Evolutionary conservation across 306 rosid genomes (phyloP), one percentile per base, ranked within the genome.

Genomic region (Rubus parviflorus): DNA sequence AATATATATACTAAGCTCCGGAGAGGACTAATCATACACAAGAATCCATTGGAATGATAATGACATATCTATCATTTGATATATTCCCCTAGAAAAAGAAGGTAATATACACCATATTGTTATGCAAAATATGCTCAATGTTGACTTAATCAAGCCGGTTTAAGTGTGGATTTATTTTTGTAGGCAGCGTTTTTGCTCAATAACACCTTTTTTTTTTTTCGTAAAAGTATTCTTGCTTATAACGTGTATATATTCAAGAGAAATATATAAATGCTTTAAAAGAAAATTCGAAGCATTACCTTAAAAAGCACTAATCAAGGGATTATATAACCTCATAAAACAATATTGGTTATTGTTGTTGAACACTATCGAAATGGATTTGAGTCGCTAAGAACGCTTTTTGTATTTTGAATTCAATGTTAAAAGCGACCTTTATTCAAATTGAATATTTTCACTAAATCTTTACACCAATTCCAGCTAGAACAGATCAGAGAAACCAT

Each of bases 11-110:
- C 30, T 65, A 62, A 41, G 46, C 30, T 30, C 23, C 77, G 15
- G 17, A 70, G 72, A 82, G 76, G 69, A 53, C 87, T 71, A 79
- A 62, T 53, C 48, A 79, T 70, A 70, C 70, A 69, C 17, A 65
- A 75, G 71, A 40, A 69, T 75, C 77, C 87, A 62, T 68, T 49
- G 65, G 22, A 60, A 72, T 72, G 75, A 81, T 69, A 54, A 73
- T 52, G 73, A 78, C 81, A 22, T 25, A 67, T 35, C 42, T 5
- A 64, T 56, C 37, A 43, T 54, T 46, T 38, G 40, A 47, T 62
- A 53, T 79, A 80, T 74, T 82, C 80, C 79, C 37, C 8, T 41
- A 41, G 16, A 79, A 74, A 69, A 77, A 23, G 38, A 63, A 60
- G 3, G 49, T 4, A 47, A 64, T 52, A 30, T 69, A 42, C 20